A percentile compares a stretch with the other conserved stretches of the same genome.
Conservation (phyloP, 1,284 basidiomycete genomes). For the Trichosporon coremiiforme region DNA sequence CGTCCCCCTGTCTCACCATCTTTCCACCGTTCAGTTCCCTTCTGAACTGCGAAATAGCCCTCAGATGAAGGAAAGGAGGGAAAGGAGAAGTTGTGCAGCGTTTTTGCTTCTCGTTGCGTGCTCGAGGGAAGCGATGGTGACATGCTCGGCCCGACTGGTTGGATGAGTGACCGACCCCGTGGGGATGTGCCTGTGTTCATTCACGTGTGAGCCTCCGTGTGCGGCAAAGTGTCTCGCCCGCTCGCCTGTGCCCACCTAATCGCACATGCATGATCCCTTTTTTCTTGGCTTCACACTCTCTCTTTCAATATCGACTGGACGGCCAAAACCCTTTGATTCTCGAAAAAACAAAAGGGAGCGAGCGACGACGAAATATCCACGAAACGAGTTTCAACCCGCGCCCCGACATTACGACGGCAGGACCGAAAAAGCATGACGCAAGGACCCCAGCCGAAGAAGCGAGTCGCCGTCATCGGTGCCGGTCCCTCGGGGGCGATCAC, state of each 20-base stretch:
- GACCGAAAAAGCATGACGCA: no score
- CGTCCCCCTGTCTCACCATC: no score
- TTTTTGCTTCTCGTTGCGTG: not conserved
- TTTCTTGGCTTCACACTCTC: not conserved
- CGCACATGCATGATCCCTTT: not conserved
- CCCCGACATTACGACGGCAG: no score
- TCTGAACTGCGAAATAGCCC: no score
- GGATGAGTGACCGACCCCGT: conserved; percentile 1
- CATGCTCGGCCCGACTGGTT: not conserved
- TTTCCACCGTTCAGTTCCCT: no score
- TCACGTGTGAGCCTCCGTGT: not conserved
- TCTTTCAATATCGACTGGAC: no score
- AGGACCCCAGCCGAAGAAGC: conserved; percentile 22
- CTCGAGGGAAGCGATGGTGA: not conserved
- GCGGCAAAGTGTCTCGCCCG: not conserved
- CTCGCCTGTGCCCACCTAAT: not conserved
- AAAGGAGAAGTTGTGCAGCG: no score
- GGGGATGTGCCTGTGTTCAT: not conserved
- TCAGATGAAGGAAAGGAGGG: no score
- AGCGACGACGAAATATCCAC: no score
- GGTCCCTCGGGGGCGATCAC: conserved; percentile 40
- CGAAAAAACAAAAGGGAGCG: no score
- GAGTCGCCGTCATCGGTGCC: conserved; percentile 44
- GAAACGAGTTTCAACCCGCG: no score
- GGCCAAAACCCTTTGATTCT: no score